Percentiles rank a stretch among this genome's conserved stretches.
These are phyloP conservation scores for Quercus glauca DNA, from an alignment of 306 rosid species.

Conservation along the genomic window DNA sequence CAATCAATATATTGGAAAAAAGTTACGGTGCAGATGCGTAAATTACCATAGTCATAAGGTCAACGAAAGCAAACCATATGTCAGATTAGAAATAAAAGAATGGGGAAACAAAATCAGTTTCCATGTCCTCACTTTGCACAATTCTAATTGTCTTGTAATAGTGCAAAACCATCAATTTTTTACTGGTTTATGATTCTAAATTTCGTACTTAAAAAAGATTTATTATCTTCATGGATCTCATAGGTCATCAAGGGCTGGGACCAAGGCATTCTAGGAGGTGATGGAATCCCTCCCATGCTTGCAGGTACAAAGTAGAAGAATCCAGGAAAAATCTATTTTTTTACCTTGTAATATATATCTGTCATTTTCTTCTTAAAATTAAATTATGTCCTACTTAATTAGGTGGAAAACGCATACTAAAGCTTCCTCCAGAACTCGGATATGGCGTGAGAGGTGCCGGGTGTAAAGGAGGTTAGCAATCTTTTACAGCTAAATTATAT, in stretches of 20 bases:
- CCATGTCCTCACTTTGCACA: not conserved
- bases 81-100: too few species aligned
- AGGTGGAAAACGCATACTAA: conserved; percentile 85
- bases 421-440: conserved; percentile 91
- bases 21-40: too few species aligned
- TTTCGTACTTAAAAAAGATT: not conserved
- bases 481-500: conserved; percentile 9
- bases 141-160: not conserved
- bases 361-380: not conserved
- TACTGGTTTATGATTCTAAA: not conserved
- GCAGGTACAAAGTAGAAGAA: conserved; percentile 43
- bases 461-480: conserved; percentile 76
- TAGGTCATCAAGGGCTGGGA: conserved; percentile 99
- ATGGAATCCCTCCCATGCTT: conserved; percentile 96
- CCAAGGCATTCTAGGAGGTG: conserved; percentile 86
- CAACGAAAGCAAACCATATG: too few species aligned
- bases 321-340: not conserved
- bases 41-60: too few species aligned
- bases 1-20: too few species aligned
- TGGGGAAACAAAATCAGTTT: not conserved
- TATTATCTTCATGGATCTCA: conserved; percentile 5
- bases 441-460: conserved; percentile 96
- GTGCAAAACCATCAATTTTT: not conserved
- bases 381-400: not conserved
- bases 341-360: not conserved